Evolutionary conservation across 2,329 filamentous ascomycete genomes (phyloP), one percentile per base, ranked within the genome.

Genomic region (Teratosphaeria viscida): DNA sequence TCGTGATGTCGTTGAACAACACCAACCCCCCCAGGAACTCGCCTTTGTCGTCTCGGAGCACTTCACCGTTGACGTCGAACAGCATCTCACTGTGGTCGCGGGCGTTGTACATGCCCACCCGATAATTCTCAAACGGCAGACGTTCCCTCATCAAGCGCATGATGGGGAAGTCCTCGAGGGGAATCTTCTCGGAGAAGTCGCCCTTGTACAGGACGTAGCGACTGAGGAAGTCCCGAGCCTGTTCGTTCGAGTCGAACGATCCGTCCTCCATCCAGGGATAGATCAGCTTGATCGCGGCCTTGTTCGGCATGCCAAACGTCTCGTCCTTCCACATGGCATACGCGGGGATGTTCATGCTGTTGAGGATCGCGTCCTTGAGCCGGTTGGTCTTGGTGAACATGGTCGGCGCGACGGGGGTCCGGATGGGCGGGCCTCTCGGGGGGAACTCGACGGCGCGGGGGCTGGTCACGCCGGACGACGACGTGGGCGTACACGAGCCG

Each of bases 271-370:
- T 66, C 59, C 68, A 69, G 8, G 70, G 70, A 49, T 69, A 71
- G 4, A 73, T 61, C 2, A 79, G 66, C 55, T 73, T 71, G 19
- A 79, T 68, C 53, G 78, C 82, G 3, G 87, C 86, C 65, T 81
- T 82, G 67, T 92, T 92, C 3, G 88, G 85, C 52, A 90, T 85
- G 0, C 83, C 85, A 54, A 90, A 84, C 55, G 83, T 87, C 57
- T 87, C 84, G 64, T 92, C 89, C 68, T 86, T 87, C 89, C 89
- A 92, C 84, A 91, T 88, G 27, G 87, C 86, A 53, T 91, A 77
- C 26, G 90, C 86, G 0, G 89, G 88, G 69, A 89, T 85, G 62
- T 84, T 82, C 29, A 89, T 88, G 47, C 85, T 88, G 68, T 90
- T 87, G 6, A 92, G 75, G 23, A 92, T 78, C 0, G 88, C 87